Base-by-base conservation (phyloP, 352 stramenopile genomes). In the Elongisporangium prolatum region DNA sequence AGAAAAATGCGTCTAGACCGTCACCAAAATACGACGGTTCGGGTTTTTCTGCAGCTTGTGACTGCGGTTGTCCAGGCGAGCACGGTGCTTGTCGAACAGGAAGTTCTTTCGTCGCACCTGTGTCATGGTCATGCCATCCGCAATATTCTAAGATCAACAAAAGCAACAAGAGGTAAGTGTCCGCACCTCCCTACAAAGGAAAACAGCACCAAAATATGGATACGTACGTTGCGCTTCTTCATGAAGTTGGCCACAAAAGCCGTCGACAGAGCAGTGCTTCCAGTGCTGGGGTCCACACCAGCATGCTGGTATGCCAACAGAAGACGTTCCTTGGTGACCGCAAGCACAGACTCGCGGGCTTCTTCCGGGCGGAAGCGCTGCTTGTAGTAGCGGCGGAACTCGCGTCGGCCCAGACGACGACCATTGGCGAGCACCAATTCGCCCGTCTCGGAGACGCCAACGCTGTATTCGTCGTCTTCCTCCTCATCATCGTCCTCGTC, bases 321-420 rank as follows among this genome's bases (percentile, higher is more conserved):
- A 22, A 95, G 60, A 6, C 84, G 69, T 66, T 95, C 83, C 67
- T 92, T 95, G 16, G 80, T 88, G 17, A 74, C 81, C 20, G 86
- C 86, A 28, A 90, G 69, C 48, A 96, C 84, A 14, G 80, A 89
- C 22, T 77, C 82, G 24, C 86, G 80, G 22, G 65, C 68, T 48
- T 96, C 86, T 21, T 95, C 83, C 4, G 80, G 84, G 56, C 81
- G 80, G 71, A 95, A 96, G 49, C 67, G 75, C 70, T 97, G 90
- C 49, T 88, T 89, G 80, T 97, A 97, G 71, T 97, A 97, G 50
- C 87, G 75, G 49, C 76, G 74, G 69, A 93, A 96, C 60, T 95
- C 84, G 53, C 92, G 88, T 21, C 91, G 85, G n/a, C 92, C 92
- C 14, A 97, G 64, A 17, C 88, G 83, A 16, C 82, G 74, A 34